Conservation (phyloP, 2,329 filamentous ascomycete genomes). For the Aureobasidium melanogenum region DNA sequence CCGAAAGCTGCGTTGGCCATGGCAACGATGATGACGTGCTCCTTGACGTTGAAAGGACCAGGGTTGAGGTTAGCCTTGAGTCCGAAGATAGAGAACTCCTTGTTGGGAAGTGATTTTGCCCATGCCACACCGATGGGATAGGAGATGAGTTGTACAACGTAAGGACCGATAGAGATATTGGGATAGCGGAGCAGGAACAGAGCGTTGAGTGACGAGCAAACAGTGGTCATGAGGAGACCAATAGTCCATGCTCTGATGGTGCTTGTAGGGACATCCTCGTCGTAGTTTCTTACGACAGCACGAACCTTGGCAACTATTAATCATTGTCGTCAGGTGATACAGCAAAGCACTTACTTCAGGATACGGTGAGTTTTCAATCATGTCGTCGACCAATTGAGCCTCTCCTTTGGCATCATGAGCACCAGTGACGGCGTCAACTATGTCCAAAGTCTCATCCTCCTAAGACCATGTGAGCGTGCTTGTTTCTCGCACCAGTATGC, state of each 20-base stretch:
- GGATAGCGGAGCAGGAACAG: constrained; percentile 88
- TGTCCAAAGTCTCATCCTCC: constrained; percentile 52
- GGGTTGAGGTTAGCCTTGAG: constrained; percentile 40
- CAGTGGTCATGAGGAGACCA: constrained; percentile 51
- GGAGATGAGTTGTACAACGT: constrained; percentile 75
- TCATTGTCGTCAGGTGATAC: neutral
- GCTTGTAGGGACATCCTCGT: constrained; percentile 56
- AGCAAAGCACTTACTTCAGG: constrained; percentile 45
- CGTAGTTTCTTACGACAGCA: constrained; percentile 55
- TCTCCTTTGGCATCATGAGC: constrained; percentile 49
- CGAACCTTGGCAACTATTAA: constrained; percentile 27
- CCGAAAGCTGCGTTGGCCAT: constrained; percentile 48
- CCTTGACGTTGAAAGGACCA: constrained; percentile 41
- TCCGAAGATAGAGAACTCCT: constrained; percentile 52
- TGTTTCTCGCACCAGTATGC: neutral
- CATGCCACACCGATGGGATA: constrained; percentile 75
- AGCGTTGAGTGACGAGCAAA: constrained; percentile 57
- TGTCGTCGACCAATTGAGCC: constrained; percentile 48
- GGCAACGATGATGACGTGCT: constrained; percentile 21
- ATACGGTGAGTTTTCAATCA: constrained; percentile 59
- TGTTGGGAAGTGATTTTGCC: constrained; percentile 28
- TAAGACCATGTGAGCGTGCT: constrained; percentile 19
- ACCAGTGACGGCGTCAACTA: constrained; percentile 50
- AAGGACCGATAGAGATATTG: constrained; percentile 77
- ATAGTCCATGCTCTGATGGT: constrained; percentile 58